phyloP scores from a whole-genome alignment of 164 flowering plant species.

The Nymphaea thermarum region DNA sequence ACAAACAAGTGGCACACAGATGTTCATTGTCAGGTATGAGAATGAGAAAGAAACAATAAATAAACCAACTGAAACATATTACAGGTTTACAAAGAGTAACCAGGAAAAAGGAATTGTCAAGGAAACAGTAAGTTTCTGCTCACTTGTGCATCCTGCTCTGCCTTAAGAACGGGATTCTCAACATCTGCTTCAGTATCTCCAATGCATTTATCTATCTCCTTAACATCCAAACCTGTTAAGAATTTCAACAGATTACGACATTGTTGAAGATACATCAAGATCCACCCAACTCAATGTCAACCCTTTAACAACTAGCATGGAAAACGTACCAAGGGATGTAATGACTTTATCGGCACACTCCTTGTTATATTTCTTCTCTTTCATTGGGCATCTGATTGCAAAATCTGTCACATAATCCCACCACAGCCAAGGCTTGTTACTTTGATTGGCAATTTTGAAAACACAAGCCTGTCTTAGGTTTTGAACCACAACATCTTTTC shows the following conservation, averaged over 20 bases:
- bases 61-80: neutral
- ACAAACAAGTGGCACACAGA: neutral
- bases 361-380: slow-evolving; percentile 66
- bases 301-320: neutral
- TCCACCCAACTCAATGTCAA: neutral
- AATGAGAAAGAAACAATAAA: neutral
- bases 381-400: slow-evolving; percentile 91
- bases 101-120: no score
- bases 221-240: slow-evolving; percentile 48
- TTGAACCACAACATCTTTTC: slow-evolving; percentile 86
- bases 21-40: neutral
- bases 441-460: slow-evolving; percentile 73
- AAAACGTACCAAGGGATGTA: slow-evolving; percentile 57
- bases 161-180: slow-evolving; percentile 73
- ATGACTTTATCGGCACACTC: slow-evolving; percentile 86
- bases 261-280: neutral
- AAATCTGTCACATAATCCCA: slow-evolving; percentile 98
- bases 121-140: neutral
- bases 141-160: slow-evolving; percentile 87
- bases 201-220: slow-evolving; percentile 59
- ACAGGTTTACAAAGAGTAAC: no score
- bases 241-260: neutral
- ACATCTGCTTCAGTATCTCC: slow-evolving; percentile 75
- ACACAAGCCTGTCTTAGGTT: slow-evolving; percentile 84
- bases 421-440: slow-evolving; percentile 89